phyloP scores from a whole-genome alignment of 768 basidiomycete genomes.

The Aureoboletus auriporus region DNA sequence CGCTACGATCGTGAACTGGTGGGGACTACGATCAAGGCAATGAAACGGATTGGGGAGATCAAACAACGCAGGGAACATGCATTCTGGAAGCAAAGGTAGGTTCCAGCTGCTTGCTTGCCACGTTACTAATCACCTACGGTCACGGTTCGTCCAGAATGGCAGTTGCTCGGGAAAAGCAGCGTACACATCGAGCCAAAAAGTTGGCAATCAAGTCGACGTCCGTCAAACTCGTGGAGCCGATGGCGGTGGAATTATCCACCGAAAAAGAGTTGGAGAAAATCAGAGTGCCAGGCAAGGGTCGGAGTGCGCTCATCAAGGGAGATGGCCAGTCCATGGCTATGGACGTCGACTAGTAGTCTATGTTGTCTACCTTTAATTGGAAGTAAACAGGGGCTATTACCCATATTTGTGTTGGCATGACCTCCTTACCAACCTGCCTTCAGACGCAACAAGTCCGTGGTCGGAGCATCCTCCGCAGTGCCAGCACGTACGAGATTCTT shows the following conservation, averaged over 20 bases:
- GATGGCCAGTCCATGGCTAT: slow-evolving; percentile 90
- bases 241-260: slow-evolving; percentile 39
- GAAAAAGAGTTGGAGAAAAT: slow-evolving; percentile 72
- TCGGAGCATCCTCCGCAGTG: slow-evolving; percentile 4
- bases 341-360: slow-evolving; percentile 64
- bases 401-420: slow-evolving; percentile 15
- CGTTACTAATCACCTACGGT: background rate
- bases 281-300: slow-evolving; percentile 59
- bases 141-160: slow-evolving; percentile 64
- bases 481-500: background rate
- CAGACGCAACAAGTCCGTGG: slow-evolving; percentile 2
- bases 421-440: background rate
- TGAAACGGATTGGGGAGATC: slow-evolving; percentile 94
- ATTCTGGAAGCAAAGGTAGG: slow-evolving; percentile 91
- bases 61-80: slow-evolving; percentile 84
- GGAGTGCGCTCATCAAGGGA: slow-evolving; percentile 74
- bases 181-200: slow-evolving; percentile 65
- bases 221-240: slow-evolving; percentile 65
- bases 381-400: slow-evolving; percentile 17
- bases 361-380: background rate
- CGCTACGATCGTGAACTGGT: slow-evolving; percentile 94
- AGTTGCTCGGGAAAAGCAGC: slow-evolving; percentile 72
- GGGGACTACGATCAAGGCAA: slow-evolving; percentile 90
- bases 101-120: background rate
- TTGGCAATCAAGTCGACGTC: slow-evolving; percentile 50